Evolutionary conservation across 2,329 filamentous ascomycete genomes (phyloP), one percentile per base, ranked within the genome.

Genomic region (Conoideocrella luteorostrata): DNA sequence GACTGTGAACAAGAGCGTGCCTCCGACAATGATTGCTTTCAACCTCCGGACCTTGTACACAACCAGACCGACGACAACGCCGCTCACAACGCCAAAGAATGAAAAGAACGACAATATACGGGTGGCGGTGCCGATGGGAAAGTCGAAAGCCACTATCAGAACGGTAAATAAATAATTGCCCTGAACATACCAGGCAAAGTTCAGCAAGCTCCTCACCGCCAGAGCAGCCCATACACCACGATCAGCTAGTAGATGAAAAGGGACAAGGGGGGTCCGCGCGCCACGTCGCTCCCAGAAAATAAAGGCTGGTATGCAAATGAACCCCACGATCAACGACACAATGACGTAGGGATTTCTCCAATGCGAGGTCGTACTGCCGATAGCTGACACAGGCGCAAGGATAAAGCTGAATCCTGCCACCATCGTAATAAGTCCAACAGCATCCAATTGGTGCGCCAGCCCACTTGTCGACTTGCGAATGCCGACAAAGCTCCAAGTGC

Each of bases 151-250:
- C 9, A 82, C 75, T 6, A 74, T 56, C 3, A 82, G 71, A 0
- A 82, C 71, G 0, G 77, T 79, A 54, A 73, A 82, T 0, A 82
- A 62, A 51, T 75, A 82, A 52, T 80, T 75, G 28, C 71, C 75
- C 54, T 82, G 78, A 17, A 77, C 65, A 39, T 69, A 72, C 76
- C 75, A 82, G 3, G 70, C 64, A 46, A 73, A 68, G 54, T 71
- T 75, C 35, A 76, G 62, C 43, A 72, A 54, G 44, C 63, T 60
- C 3, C 68, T 69, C 34, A 83, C 75, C 0, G 73, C 76, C 9
- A 82, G 59, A 1, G 78, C 73, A 2, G 71, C 75, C 77, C 77
- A 82, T 1, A 82, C 75, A 0, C 71, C 72, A n/a, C 79, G 72
- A 47, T 82, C 76, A 46, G 68, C 71, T 18, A 82, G 62, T 0